Evolutionary conservation across 2,329 filamentous ascomycete genomes (phyloP), one percentile per base, ranked within the genome.

Genomic region (Fusarium virguliforme): DNA sequence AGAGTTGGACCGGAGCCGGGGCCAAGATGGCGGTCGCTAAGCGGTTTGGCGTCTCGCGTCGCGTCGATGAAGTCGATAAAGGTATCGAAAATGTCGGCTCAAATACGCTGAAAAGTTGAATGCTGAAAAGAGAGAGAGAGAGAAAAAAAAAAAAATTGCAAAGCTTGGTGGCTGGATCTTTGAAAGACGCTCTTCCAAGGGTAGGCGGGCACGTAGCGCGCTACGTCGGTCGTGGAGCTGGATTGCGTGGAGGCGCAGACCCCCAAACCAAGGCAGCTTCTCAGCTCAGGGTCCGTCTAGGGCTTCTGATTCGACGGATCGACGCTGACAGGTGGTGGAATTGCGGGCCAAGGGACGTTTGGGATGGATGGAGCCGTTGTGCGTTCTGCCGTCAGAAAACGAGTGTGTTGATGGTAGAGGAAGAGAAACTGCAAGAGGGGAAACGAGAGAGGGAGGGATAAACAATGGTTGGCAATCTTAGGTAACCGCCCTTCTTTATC

Each of bases 171-270:
- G 70, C 64, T 71, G 70, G 67, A 71, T 59, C 51, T 64, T 43
- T 40, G 54, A 34, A 66, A 67, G 9, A 34, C 56, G 64, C 46
- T 54, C 26, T 68, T 71, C 67, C 68, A 69, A 71, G 65, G 68
- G 68, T 72, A 51, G 54, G 50, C 40, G 38, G 55, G 34, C 28
- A 43, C 37, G 61, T 65, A 57, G 59, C 37, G 35, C 46, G 54
- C 43, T 54, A 57, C 54, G 61, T 41, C 37, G 22, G 51, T 30
- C 41, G 50, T 64, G 70, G 55, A 59, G 68, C 69, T 71, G 50
- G 54, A 71, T 71, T 71, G 64, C 70, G 70, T 71, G 70, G 70
- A 68, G 62, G 65, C 61, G 67, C 56, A 55, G 41, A 51, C 54
- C 32, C 56, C 62, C 53, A 55, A 57, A 64, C 53, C 62, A 58